Base-by-base conservation (phyloP, 768 basidiomycete species). In the Wakefieldia striispora region DNA sequence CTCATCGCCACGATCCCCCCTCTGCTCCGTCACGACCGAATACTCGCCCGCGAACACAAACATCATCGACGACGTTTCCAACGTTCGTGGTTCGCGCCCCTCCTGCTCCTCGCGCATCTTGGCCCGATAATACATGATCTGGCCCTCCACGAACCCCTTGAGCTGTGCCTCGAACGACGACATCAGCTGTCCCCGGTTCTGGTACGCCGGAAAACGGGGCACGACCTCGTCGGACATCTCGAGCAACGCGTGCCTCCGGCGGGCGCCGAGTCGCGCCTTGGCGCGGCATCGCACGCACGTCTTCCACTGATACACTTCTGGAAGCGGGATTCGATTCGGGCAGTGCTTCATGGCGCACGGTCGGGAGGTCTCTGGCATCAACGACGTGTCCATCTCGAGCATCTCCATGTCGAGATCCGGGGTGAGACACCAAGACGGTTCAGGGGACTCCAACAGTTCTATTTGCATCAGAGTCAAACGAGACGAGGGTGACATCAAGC, bases 231-330 rank as follows among this genome's bases (percentile, higher is more conserved):
- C 24, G 4, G 20, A 11, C 10, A 12, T 14, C 14, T 12, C 37
- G 16, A 37, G 19, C 1, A 13, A 20, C 3, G 46, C 50, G 3
- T 33, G 42, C 31, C 40, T 52, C 21, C 34, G 19, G 20, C 38
- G 42, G 0, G 54, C 46, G 1, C 45, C 27, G 2, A 37, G 51
- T 31, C 63, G 60, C 5, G 62, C 49, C 13, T 21, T 44, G n/a
- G 51, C 44, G n/a, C 70, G 69, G 53, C 76, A 78, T 1, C 55
- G 37, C n/a, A 54, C 45, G 37, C 79, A 80, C 43, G 65, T 64
- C 46, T 72, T 71, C 67, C 67, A 73, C 3, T 40, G 60, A 55
- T 79, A 78, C 49, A 75, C 70, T 14, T 56, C 56, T 1, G 43
- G 43, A 3, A 68, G 60, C 0, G 76, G 75, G 0, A 79, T 60